Conservation (phyloP, 2,329 filamentous ascomycete species). For the Aspergillus tanneri region DNA sequence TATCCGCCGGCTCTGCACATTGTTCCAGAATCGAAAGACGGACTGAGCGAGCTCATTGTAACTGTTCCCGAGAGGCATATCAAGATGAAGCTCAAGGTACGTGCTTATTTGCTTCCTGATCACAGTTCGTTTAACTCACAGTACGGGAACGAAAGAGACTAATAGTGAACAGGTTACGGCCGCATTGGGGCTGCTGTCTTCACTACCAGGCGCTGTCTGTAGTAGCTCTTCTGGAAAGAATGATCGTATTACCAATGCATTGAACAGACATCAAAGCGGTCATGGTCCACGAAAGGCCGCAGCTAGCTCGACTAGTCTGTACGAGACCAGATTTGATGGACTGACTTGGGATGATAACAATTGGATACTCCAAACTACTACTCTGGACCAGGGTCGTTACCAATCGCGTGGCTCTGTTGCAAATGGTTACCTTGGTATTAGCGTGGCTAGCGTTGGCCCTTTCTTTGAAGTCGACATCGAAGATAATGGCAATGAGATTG, state of each 20-base stretch:
- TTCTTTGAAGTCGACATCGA: slow-evolving; percentile 60
- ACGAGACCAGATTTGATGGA: slow-evolving; percentile 51
- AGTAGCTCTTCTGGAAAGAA: slow-evolving; percentile 1
- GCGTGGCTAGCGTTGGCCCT: slow-evolving; percentile 61
- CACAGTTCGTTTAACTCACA: background rate
- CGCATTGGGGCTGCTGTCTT: slow-evolving; percentile 10
- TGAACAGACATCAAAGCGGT: slow-evolving; percentile 21
- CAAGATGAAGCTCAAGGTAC: slow-evolving; percentile 19
- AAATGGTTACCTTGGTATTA: slow-evolving; percentile 66
- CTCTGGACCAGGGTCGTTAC: slow-evolving; percentile 58
- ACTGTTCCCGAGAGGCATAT: slow-evolving; percentile 1
- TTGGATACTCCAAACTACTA: slow-evolving; percentile 56
- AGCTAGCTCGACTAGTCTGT: slow-evolving; percentile 31
- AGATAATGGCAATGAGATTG: slow-evolving; percentile 54
- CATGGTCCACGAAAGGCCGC: background rate
- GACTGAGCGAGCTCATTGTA: no score
- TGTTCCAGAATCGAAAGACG: no score
- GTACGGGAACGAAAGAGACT: no score
- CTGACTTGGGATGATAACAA: slow-evolving; percentile 60
- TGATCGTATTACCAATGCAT: slow-evolving; percentile 20
- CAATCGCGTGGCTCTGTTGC: slow-evolving; percentile 61
- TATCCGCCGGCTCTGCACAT: no score
- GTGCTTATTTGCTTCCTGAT: background rate
- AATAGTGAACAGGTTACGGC: slow-evolving; percentile 13
- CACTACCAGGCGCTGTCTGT: slow-evolving; percentile 6